phyloP scores from a whole-genome alignment of 139 green algal genomes.

The Limnomonas spitsbergensis region DNA sequence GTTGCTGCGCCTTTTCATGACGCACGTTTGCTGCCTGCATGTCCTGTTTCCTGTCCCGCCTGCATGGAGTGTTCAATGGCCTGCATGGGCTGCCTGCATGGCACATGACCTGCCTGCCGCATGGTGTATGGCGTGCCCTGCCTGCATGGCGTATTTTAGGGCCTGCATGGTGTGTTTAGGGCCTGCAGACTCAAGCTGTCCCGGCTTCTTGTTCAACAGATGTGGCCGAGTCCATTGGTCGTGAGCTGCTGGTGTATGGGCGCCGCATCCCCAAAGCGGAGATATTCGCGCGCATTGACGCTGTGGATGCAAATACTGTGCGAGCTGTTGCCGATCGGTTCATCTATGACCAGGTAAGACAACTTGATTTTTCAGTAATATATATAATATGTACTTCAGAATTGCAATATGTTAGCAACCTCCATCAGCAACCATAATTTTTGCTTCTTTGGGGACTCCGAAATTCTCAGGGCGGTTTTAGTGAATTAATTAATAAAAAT shows the following conservation, averaged over 20 bases:
- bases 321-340: slow-evolving; percentile 83
- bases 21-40: neutral
- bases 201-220: too few species aligned
- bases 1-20: neutral
- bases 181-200: too few species aligned
- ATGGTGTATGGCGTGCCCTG: too few species aligned
- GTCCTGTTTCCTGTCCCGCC: neutral
- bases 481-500: too few species aligned
- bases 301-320: slow-evolving; percentile 82
- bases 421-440: neutral
- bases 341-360: slow-evolving; percentile 78
- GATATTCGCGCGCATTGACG: slow-evolving; percentile 95
- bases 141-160: too few species aligned
- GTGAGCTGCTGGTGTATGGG: slow-evolving; percentile 92
- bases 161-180: too few species aligned
- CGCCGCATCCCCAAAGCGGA: slow-evolving; percentile 90
- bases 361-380: slow-evolving; percentile 1
- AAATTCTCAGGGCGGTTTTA: too few species aligned
- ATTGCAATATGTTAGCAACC: neutral
- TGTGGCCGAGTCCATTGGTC: slow-evolving; percentile 91
- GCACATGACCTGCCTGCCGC: too few species aligned
- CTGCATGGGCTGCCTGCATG: too few species aligned
- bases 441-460: slow-evolving; percentile 1
- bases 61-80: too few species aligned
- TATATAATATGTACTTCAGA: neutral